Conservation (phyloP, 2,329 filamentous ascomycete genomes). For the Ambrosiella beaveri region DNA sequence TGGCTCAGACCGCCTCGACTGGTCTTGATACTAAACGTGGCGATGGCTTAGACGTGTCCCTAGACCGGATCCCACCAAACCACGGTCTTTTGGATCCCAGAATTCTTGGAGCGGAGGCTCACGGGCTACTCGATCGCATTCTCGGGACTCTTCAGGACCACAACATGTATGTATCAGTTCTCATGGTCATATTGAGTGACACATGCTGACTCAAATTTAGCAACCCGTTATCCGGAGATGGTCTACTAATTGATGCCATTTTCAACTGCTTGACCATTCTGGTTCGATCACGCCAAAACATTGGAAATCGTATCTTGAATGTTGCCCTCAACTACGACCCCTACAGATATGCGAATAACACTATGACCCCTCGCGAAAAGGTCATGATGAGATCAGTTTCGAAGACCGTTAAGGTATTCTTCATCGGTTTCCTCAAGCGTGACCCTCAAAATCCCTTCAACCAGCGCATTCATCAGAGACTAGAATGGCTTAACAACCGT, state of each 20-base stretch:
- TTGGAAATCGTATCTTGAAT: constrained; percentile 71
- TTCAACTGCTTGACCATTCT: constrained; percentile 74
- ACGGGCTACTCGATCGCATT: constrained; percentile 76
- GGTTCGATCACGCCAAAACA: constrained; percentile 62
- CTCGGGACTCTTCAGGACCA: constrained; percentile 73
- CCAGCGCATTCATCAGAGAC: constrained; percentile 67
- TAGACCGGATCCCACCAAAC: constrained; percentile 67
- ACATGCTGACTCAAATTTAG: constrained; percentile 5
- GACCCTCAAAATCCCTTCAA: constrained; percentile 64
- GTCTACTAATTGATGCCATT: constrained; percentile 75
- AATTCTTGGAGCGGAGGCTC: constrained; percentile 82
- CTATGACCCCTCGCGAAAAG: constrained; percentile 60
- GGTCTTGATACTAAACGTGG: constrained; percentile 57
- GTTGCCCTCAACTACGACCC: constrained; percentile 85
- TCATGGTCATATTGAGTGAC: neutral
- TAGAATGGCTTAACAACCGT: constrained; percentile 66
- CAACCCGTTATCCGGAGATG: constrained; percentile 42
- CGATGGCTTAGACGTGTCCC: constrained; percentile 54
- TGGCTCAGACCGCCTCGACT: constrained; percentile 75
- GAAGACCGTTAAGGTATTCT: constrained; percentile 69
- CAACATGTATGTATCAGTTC: constrained; percentile 7
- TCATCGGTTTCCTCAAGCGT: constrained; percentile 69
- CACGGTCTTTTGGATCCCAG: constrained; percentile 65
- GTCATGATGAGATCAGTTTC: constrained; percentile 88
- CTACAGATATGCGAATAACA: constrained; percentile 52